These are phyloP conservation scores for Hypoxylon sp. DNA, from an alignment of 2,329 filamentous ascomycete genomes.

Conservation along the genomic window DNA sequence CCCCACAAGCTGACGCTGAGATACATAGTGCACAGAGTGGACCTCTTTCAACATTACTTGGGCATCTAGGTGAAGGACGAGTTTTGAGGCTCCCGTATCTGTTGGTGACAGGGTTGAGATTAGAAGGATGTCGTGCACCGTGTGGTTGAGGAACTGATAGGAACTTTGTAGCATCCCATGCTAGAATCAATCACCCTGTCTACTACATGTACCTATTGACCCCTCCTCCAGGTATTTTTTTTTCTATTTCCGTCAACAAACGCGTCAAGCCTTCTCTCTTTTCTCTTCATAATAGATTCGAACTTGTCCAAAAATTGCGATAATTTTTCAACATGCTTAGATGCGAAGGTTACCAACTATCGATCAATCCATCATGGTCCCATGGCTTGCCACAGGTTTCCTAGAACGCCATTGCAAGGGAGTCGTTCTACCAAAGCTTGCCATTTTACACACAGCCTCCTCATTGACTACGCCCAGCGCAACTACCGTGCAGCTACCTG, in stretches of 20 bases:
- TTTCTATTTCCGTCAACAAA: not conserved
- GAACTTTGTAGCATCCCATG: constrained; percentile 2
- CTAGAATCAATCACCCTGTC: not conserved
- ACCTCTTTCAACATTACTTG: not conserved
- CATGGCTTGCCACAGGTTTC: not conserved
- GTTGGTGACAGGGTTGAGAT: constrained; percentile 5
- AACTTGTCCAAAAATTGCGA: not conserved
- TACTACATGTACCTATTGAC: not conserved
- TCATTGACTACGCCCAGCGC: not conserved
- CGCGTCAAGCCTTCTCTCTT: not conserved
- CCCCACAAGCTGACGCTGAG: not conserved
- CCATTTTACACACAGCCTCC: not conserved
- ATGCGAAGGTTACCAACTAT: not conserved
- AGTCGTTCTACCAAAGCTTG: not conserved
- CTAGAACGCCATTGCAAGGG: not conserved
- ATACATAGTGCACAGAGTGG: not conserved
- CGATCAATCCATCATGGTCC: not conserved
- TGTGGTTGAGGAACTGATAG: not conserved
- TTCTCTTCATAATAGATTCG: not conserved
- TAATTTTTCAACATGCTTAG: not conserved
- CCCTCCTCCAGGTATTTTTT: not conserved
- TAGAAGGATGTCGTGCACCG: not conserved
- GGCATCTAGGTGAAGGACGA: not conserved
- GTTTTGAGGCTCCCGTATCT: not conserved
- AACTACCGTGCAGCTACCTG: constrained; percentile 2